phyloP scores from a whole-genome alignment of 1,284 basidiomycete genomes.

The Rhodotorula sp. region DNA sequence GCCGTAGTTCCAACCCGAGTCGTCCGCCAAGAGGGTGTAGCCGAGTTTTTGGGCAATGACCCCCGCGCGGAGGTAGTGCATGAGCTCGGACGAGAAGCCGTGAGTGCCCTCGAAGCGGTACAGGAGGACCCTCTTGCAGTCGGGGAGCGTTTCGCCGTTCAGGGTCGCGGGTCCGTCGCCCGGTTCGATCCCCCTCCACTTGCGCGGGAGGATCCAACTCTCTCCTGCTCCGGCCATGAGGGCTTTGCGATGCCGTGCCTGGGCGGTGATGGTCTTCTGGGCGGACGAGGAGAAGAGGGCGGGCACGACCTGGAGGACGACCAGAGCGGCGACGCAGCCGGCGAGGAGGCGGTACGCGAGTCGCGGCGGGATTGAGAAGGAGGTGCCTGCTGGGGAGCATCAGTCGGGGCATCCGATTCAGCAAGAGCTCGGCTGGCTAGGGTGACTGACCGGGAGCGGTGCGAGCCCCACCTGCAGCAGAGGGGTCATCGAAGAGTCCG shows the following conservation, averaged over 20 bases:
- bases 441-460: too few relatives aligned
- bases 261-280: neutral
- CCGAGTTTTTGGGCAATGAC: conserved; percentile 37
- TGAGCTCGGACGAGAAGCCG: conserved; percentile 31
- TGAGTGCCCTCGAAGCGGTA: conserved; percentile 28
- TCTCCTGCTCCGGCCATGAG: conserved; percentile 19
- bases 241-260: conserved; percentile 11
- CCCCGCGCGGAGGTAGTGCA: conserved; percentile 27
- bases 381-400: neutral
- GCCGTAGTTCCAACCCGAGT: conserved; percentile 36
- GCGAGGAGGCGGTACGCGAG: conserved; percentile 12
- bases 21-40: conserved; percentile 37
- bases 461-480: neutral
- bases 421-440: too few relatives aligned
- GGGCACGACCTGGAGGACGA: conserved; percentile 18
- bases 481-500: neutral
- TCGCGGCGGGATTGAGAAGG: conserved; percentile 1
- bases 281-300: conserved; percentile 1
- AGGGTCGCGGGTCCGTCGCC: conserved; percentile 5
- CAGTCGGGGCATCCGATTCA: too few relatives aligned
- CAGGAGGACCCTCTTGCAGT: conserved; percentile 36
- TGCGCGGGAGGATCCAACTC: conserved; percentile 32
- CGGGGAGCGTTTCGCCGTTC: conserved; percentile 28
- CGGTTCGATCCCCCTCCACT: conserved; percentile 22
- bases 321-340: conserved; percentile 14